Percentiles rank a stretch among this genome's conserved stretches.
Evolutionary conservation across 1,139 yeast species (phyloP).

Genomic region (Saccharomyces hybrid): DNA sequence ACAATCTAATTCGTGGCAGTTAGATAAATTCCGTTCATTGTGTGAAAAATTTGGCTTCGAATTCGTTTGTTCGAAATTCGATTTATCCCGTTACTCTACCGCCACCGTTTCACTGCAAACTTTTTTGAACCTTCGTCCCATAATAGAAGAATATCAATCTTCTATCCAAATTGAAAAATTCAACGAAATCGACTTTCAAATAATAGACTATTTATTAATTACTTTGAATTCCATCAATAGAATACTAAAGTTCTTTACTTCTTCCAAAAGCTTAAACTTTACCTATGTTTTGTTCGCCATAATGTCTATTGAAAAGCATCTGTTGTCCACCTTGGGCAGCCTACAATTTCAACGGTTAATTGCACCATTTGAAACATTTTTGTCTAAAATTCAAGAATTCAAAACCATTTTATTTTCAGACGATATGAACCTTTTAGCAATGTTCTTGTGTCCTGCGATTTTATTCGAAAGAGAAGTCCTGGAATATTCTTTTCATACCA

Average conservation of each 20-base stretch:
- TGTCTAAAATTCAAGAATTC: constrained; percentile 5
- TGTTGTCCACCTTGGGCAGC: constrained; percentile 6
- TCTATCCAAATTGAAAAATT: constrained; percentile 5
- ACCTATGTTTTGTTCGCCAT: constrained; percentile 10
- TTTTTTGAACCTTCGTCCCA: constrained; percentile 9
- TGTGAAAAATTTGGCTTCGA: constrained; percentile 3
- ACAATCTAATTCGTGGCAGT: constrained; percentile 11
- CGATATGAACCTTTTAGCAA: constrained; percentile 11
- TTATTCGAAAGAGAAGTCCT: constrained; percentile 16
- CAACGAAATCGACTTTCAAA: constrained; percentile 8
- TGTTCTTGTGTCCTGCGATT: constrained; percentile 16
- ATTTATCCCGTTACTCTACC: constrained; percentile 13
- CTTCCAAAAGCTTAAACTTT: constrained; percentile 9
- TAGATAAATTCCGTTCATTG: constrained; percentile 12
- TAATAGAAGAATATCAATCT: constrained; percentile 5
- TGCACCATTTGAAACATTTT: constrained; percentile 7
- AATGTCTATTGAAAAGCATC: constrained; percentile 12
- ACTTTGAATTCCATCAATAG: constrained; percentile 10
- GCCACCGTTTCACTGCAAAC: constrained; percentile 8
- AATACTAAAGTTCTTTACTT: constrained; percentile 10
- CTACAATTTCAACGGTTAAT: constrained; percentile 7
- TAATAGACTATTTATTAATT: constrained; percentile 3
- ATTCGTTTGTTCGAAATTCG: constrained; percentile 3
- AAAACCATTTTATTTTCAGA: constrained; percentile 11
- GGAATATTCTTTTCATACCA: constrained; percentile 12